Evolutionary conservation across 257 asterid genomes (phyloP).

Genomic region (Nicotiana noctiflora): DNA sequence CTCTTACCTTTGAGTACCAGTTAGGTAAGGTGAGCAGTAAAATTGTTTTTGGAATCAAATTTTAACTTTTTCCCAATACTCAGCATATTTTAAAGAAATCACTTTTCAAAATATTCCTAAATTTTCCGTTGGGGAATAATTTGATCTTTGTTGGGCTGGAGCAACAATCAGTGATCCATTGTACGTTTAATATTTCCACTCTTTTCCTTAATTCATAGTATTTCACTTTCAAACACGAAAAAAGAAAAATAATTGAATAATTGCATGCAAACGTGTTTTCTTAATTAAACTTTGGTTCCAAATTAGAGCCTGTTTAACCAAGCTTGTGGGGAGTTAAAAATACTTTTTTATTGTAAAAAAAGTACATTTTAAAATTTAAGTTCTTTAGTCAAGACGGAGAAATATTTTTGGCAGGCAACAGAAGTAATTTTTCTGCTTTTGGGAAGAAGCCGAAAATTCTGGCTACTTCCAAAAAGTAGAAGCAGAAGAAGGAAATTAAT

Average conservation of each 20-base stretch:
- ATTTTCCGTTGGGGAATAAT: neutral
- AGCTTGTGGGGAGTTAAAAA: no score
- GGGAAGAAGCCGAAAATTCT: no score
- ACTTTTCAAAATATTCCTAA: neutral
- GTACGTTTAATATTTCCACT: neutral
- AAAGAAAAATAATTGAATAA: neutral
- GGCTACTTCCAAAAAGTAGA: no score
- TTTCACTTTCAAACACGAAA: neutral
- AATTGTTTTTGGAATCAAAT: neutral
- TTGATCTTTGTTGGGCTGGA: no score
- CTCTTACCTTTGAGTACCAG: neutral
- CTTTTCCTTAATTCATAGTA: neutral
- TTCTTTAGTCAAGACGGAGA: no score
- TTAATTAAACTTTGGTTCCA: neutral
- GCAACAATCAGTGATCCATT: no score
- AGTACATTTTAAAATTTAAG: no score
- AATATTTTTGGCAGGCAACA: no score
- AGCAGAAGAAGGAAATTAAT: no score
- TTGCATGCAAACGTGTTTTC: neutral
- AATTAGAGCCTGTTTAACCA: neutral
- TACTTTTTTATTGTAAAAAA: no score
- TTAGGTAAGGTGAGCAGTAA: neutral
- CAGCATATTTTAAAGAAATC: neutral
- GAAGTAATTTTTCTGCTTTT: no score
- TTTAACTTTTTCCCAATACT: neutral